Percentiles rank a stretch among this genome's conserved stretches.
These are phyloP conservation scores for Cicer yamashitae DNA, from an alignment of 306 rosid species.

Conservation along the genomic window DNA sequence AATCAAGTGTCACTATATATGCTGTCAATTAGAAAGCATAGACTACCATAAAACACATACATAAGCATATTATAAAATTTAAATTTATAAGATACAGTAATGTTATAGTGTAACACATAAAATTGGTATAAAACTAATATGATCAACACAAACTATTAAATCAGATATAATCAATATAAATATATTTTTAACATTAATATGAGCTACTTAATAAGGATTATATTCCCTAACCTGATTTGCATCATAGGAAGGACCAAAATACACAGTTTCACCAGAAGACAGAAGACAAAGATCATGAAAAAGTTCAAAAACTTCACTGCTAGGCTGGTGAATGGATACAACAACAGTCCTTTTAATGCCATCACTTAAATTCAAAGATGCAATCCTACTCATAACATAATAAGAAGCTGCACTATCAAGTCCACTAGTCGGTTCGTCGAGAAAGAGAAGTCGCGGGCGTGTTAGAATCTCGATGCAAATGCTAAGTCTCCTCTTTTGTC, in stretches of 20 bases:
- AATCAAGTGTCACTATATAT: background rate
- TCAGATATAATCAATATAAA: background rate
- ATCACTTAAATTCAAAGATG: slow-evolving; percentile 49
- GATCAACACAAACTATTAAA: background rate
- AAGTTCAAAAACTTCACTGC: slow-evolving; percentile 67
- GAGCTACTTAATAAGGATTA: background rate
- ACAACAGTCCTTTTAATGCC: slow-evolving; percentile 58
- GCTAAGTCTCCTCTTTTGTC: slow-evolving; percentile 76
- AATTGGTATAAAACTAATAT: background rate
- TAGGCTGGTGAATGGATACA: slow-evolving; percentile 75
- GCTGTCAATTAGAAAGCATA: background rate
- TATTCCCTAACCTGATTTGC: slow-evolving; percentile 45
- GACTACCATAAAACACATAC: background rate
- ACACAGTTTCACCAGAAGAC: slow-evolving; percentile 50
- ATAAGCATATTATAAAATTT: background rate
- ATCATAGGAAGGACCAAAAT: slow-evolving; percentile 48
- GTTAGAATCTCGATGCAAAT: slow-evolving; percentile 76
- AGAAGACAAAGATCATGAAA: slow-evolving; percentile 59
- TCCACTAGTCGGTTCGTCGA: slow-evolving; percentile 85
- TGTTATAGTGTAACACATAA: background rate
- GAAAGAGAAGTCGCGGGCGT: slow-evolving; percentile 67
- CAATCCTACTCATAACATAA: slow-evolving; percentile 68
- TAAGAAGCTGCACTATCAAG: slow-evolving; percentile 81
- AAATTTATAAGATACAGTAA: background rate
- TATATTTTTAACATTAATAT: background rate